Percentiles rank a stretch among this genome's conserved stretches.
These are phyloP conservation scores for Filobasidium floriforme DNA, from an alignment of 768 basidiomycete genomes.

Conservation along the genomic window DNA sequence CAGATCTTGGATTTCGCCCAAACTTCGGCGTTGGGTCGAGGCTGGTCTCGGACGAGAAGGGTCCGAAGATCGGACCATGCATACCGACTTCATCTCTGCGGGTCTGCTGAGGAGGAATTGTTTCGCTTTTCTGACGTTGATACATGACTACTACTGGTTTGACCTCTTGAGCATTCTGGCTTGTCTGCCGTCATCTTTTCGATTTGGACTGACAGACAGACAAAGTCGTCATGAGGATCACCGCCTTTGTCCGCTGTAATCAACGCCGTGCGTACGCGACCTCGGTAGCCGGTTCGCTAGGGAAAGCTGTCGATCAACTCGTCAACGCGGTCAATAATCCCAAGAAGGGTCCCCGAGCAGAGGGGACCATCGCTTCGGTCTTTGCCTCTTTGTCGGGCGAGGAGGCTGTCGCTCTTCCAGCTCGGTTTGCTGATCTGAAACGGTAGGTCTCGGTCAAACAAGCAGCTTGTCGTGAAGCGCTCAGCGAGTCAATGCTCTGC, in stretches of 20 bases:
- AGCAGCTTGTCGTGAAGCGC: too few species aligned
- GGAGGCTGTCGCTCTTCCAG: constrained; percentile 49
- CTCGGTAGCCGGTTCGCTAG: background rate
- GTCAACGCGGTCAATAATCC: background rate
- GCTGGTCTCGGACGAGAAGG: too few species aligned
- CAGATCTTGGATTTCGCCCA: background rate
- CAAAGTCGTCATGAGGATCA: too few species aligned
- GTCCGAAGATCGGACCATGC: too few species aligned
- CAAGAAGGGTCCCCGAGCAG: constrained; percentile 8
- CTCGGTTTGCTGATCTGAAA: constrained; percentile 59
- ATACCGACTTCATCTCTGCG: too few species aligned
- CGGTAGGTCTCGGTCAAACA: too few species aligned
- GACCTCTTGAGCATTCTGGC: too few species aligned
- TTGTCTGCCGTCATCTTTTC: too few species aligned
- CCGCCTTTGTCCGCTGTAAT: background rate
- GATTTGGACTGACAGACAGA: too few species aligned
- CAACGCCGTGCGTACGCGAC: background rate
- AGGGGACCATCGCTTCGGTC: constrained; percentile 47
- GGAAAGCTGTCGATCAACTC: background rate
- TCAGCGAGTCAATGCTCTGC: background rate
- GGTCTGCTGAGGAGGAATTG: too few species aligned
- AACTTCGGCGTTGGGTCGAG: constrained; percentile 4
- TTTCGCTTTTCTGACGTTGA: too few species aligned
- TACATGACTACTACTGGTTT: too few species aligned
- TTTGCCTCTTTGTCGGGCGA: constrained; percentile 50